Percentiles rank a stretch among this genome's conserved stretches.
Evolutionary conservation across 345 rosid genomes (phyloP).

Genomic region (Aquilaria yunnanensis): DNA sequence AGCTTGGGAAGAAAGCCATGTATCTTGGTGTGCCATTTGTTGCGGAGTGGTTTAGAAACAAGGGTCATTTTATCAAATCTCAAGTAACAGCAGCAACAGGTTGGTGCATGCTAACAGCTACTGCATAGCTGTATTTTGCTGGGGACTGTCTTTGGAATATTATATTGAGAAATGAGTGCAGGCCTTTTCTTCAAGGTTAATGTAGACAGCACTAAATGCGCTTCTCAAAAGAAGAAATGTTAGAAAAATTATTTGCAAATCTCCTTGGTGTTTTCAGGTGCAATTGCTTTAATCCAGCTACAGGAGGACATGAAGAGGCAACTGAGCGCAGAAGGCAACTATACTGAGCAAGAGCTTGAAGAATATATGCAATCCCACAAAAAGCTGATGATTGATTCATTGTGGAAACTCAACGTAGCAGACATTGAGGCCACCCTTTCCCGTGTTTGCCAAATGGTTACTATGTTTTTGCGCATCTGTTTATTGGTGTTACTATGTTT

Average conservation of each 20-base stretch:
- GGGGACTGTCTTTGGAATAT: slow-evolving; percentile 3
- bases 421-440: slow-evolving; percentile 95
- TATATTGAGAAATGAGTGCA: not conserved
- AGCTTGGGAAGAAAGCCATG: slow-evolving; percentile 88
- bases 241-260: too few relatives aligned
- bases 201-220: not conserved
- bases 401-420: slow-evolving; percentile 98
- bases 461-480: slow-evolving; percentile 24
- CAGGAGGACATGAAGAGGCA: slow-evolving; percentile 98
- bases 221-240: too few relatives aligned
- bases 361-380: slow-evolving; percentile 79
- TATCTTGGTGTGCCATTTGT: slow-evolving; percentile 84
- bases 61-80: slow-evolving; percentile 91
- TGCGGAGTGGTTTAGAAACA: slow-evolving; percentile 98
- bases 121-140: not conserved
- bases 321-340: slow-evolving; percentile 72
- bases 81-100: slow-evolving; percentile 99
- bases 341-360: slow-evolving; percentile 90
- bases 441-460: slow-evolving; percentile 97
- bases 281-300: slow-evolving; percentile 92
- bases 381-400: slow-evolving; percentile 85
- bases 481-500: too few relatives aligned
- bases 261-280: slow-evolving; percentile 44
- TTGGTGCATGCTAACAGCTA: slow-evolving; percentile 22
- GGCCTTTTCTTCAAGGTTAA: slow-evolving; percentile 4